A percentile compares a stretch with the other conserved stretches of the same genome.
Evolutionary conservation across 345 rosid species (phyloP).

Genomic region (Aquilaria sinensis): DNA sequence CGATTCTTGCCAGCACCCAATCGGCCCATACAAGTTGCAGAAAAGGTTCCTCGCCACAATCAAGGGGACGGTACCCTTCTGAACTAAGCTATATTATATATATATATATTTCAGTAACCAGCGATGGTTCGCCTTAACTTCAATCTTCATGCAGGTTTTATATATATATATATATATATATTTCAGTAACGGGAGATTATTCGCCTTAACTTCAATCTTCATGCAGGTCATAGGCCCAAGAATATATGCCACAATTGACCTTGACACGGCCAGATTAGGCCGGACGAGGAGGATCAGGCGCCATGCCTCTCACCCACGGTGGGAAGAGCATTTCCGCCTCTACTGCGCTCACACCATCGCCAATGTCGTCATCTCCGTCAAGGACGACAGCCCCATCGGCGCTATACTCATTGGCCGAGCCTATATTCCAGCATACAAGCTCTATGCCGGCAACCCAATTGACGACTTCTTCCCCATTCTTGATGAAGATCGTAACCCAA

Average conservation of each 20-base stretch:
- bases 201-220: not conserved
- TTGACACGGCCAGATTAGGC: conserved; percentile 66
- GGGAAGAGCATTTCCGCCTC: conserved; percentile 53
- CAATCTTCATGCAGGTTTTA: conserved; percentile 13
- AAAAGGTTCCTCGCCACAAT: conserved; percentile 27
- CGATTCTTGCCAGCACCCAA: conserved; percentile 22
- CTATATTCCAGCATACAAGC: conserved; percentile 46
- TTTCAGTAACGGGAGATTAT: not conserved
- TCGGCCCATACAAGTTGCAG: conserved; percentile 19
- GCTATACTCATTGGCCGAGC: conserved; percentile 76
- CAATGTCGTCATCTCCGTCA: conserved; percentile 49
- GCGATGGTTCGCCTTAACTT: not conserved
- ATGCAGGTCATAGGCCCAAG: conserved; percentile 34
- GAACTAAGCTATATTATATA: not conserved
- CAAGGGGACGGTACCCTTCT: conserved; percentile 24
- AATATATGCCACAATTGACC: conserved; percentile 63
- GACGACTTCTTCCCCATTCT: conserved; percentile 39
- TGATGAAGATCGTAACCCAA: conserved; percentile 26
- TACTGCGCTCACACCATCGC: conserved; percentile 64
- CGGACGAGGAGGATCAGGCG: conserved; percentile 42
- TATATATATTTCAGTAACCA: too few species aligned
- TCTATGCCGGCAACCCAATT: conserved; percentile 25
- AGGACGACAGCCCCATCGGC: conserved; percentile 43
- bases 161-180: too few species aligned
- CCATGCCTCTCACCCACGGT: conserved; percentile 27